Conservation (phyloP, 345 rosid genomes). For the Abelmoschus esculentus region DNA sequence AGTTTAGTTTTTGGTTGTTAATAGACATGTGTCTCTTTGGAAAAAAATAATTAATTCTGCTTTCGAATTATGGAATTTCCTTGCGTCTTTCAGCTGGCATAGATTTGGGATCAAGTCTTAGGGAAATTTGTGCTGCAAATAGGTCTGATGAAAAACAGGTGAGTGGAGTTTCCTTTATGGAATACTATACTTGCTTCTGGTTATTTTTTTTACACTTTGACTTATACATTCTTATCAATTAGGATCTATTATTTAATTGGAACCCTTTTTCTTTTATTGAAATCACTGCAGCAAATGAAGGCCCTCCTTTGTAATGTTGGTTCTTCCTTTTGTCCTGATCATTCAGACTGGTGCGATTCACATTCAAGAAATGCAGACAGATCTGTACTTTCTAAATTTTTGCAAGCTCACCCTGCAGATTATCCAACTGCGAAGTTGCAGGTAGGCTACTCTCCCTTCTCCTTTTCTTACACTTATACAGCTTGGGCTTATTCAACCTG, state of each 20-base stretch:
- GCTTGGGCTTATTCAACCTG: not conserved
- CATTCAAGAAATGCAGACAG: slow-evolving; percentile 71
- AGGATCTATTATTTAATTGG: not conserved
- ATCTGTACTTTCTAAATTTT: slow-evolving; percentile 70
- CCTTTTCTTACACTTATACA: not conserved
- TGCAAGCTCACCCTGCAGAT: slow-evolving; percentile 83
- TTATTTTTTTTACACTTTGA: not conserved
- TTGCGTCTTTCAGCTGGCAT: slow-evolving; percentile 44
- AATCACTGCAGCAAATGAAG: slow-evolving; percentile 66
- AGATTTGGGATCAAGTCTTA: slow-evolving; percentile 73
- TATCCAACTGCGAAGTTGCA: slow-evolving; percentile 72
- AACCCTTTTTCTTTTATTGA: slow-evolving; percentile 9
- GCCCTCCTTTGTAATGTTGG: slow-evolving; percentile 77
- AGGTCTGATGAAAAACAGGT: slow-evolving; percentile 94
- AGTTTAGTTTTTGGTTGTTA: not conserved
- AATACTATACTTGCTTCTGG: not conserved
- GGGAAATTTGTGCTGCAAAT: slow-evolving; percentile 84
- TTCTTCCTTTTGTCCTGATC: slow-evolving; percentile 63
- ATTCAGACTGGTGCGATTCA: slow-evolving; percentile 67
- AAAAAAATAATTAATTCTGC: not conserved
- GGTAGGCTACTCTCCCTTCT: slow-evolving; percentile 30
- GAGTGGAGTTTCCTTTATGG: slow-evolving; percentile 14
- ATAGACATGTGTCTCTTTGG: not conserved
- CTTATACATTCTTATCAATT: not conserved
- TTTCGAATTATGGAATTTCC: not conserved